These are phyloP conservation scores for Bryum argenteum DNA, from an alignment of 225 moss, liverwort and hornwort species.

Conservation along the genomic window DNA sequence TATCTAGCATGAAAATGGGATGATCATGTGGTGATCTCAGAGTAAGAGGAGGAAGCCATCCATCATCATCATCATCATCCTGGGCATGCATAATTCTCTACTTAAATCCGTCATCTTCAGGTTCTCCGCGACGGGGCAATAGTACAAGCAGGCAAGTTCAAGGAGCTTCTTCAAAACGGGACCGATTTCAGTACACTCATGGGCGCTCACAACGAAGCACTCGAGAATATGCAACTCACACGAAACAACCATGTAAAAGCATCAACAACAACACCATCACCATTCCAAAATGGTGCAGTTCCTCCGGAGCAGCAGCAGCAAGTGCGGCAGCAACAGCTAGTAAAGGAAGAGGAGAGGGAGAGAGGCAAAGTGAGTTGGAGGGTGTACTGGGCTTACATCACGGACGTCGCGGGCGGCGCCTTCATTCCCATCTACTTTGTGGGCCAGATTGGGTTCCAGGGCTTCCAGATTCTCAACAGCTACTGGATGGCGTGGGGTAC, in stretches of 20 bases:
- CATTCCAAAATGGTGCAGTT: no score
- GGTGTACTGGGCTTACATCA: conserved; percentile 55
- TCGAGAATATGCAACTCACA: conserved; percentile 42
- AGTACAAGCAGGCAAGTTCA: conserved; percentile 69
- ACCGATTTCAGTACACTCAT: conserved; percentile 62
- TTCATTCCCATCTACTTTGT: conserved; percentile 50
- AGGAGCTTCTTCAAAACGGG: conserved; percentile 59
- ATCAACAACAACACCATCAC: no score
- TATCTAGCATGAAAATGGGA: conserved; percentile 15
- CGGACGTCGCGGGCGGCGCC: conserved; percentile 41
- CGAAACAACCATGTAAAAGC: no score
- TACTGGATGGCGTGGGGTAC: conserved; percentile 76
- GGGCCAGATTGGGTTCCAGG: conserved; percentile 45
- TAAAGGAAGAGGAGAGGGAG: conserved; percentile 47
- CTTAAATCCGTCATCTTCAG: conserved; percentile 28
- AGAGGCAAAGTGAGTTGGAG: conserved; percentile 31
- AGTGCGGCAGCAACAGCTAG: conserved; percentile 24
- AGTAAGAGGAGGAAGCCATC: background rate
- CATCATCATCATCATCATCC: background rate
- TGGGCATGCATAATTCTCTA: background rate
- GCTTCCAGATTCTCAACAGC: conserved; percentile 48
- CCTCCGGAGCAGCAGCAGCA: no score
- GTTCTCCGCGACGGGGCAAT: conserved; percentile 66
- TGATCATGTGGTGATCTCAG: conserved; percentile 24
- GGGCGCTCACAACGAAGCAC: conserved; percentile 47